Conservation (phyloP, 2,329 filamentous ascomycete genomes). For the Verticillium dahliae region DNA sequence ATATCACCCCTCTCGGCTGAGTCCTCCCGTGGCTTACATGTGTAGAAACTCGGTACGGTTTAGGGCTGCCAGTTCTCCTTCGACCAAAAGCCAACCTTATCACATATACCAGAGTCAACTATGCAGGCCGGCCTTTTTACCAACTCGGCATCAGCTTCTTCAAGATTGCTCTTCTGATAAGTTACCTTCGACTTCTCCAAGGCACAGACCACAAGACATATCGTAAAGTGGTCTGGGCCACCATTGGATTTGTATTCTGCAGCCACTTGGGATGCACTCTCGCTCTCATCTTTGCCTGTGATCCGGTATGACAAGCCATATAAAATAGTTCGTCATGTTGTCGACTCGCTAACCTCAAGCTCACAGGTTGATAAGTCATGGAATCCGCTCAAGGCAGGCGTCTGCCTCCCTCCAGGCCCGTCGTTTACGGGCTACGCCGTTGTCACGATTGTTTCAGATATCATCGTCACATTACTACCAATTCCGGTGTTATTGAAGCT, state of each 20-base stretch:
- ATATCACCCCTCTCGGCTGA: not conserved
- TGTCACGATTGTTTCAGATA: constrained; percentile 43
- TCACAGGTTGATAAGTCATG: constrained; percentile 35
- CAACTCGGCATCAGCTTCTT: constrained; percentile 50
- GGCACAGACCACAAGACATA: constrained; percentile 39
- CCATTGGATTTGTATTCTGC: constrained; percentile 34
- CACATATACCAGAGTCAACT: constrained; percentile 43
- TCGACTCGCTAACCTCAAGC: not conserved
- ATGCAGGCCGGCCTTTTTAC: constrained; percentile 46
- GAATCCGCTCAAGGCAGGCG: constrained; percentile 31
- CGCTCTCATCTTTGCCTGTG: constrained; percentile 42
- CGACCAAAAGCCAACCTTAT: constrained; percentile 36
- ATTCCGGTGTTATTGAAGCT: constrained; percentile 42
- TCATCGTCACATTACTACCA: constrained; percentile 41
- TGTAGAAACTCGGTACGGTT: constrained; percentile 44
- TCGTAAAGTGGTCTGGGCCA: constrained; percentile 33
- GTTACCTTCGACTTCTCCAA: constrained; percentile 43
- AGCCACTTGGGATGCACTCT: constrained; percentile 42
- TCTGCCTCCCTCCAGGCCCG: constrained; percentile 36
- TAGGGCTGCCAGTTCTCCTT: constrained; percentile 37
- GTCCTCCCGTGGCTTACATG: not conserved
- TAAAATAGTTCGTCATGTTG: not conserved
- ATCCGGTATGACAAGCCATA: constrained; percentile 27
- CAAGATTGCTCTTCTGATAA: constrained; percentile 47
- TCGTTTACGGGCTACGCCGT: constrained; percentile 46